Evolutionary conservation across 768 basidiomycete species (phyloP).

Genomic region (Rhizopogon vinicolor): DNA sequence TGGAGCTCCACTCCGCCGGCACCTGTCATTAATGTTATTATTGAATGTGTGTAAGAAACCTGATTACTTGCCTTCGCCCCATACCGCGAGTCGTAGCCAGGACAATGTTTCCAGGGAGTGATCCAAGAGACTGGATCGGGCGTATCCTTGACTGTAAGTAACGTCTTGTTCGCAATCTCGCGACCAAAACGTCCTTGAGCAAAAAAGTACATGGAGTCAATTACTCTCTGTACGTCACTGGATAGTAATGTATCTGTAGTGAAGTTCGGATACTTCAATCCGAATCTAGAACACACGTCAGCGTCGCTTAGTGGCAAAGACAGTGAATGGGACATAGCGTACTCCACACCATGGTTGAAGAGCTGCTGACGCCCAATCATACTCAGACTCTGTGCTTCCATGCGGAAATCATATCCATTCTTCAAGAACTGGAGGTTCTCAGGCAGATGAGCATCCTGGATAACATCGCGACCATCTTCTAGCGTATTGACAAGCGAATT

Average conservation of each 20-base stretch:
- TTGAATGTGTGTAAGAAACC: no score
- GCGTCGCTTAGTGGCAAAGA: no score
- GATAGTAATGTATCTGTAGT: conserved; percentile 12
- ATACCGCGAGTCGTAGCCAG: neutral
- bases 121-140: conserved; percentile 34
- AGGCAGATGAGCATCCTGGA: conserved; percentile 26
- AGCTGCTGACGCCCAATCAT: conserved; percentile 31
- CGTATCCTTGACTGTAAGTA: conserved; percentile 29
- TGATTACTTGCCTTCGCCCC: no score
- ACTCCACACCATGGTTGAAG: conserved; percentile 25
- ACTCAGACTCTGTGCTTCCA: conserved; percentile 33
- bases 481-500: conserved; percentile 30
- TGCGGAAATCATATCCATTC: conserved; percentile 28
- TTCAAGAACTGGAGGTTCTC: conserved; percentile 31
- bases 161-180: conserved; percentile 19
- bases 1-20: neutral
- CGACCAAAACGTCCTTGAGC: conserved; percentile 34
- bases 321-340: neutral
- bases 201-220: conserved; percentile 40
- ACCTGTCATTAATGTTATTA: no score
- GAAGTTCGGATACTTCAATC: conserved; percentile 16
- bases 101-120: conserved; percentile 35
- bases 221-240: conserved; percentile 16
- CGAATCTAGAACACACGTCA: conserved; percentile 9
- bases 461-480: conserved; percentile 16